These are phyloP conservation scores for Lachancea lanzarotensis DNA, from an alignment of 805 yeast genomes.

Conservation along the genomic window DNA sequence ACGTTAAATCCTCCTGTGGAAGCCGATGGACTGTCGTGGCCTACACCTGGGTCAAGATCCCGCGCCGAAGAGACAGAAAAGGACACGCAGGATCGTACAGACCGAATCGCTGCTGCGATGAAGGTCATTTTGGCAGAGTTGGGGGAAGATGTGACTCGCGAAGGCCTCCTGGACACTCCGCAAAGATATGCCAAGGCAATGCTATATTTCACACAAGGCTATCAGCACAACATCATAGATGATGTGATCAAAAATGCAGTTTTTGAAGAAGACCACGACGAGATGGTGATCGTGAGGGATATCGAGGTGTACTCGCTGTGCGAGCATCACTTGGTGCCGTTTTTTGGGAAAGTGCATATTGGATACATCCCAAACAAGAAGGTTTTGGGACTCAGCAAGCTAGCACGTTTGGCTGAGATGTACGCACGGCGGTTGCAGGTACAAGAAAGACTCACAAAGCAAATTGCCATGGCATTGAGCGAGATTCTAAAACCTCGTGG, in stretches of 20 bases:
- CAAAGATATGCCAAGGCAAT: constrained; percentile 94
- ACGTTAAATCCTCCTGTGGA: constrained; percentile 82
- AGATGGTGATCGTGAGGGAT: constrained; percentile 96
- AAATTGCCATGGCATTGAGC: constrained; percentile 90
- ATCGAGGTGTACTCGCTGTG: constrained; percentile 88
- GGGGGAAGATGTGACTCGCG: constrained; percentile 86
- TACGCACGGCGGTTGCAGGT: constrained; percentile 92
- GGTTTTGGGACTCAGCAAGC: constrained; percentile 85
- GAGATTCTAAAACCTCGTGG: constrained; percentile 92
- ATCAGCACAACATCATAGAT: constrained; percentile 78
- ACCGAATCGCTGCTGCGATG: constrained; percentile 80
- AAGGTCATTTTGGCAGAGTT: constrained; percentile 63
- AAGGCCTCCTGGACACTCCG: constrained; percentile 90
- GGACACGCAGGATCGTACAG: constrained; percentile 59
- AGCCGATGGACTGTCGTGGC: constrained; percentile 91
- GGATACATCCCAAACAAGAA: constrained; percentile 96
- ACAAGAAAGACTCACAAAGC: constrained; percentile 96
- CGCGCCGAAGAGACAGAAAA: constrained; percentile 65
- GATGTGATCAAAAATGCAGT: constrained; percentile 93
- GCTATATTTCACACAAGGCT: constrained; percentile 93
- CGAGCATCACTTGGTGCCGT: constrained; percentile 97
- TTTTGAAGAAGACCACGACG: constrained; percentile 97
- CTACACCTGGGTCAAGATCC: constrained; percentile 73
- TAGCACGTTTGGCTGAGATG: constrained; percentile 96
- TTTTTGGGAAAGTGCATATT: constrained; percentile 93